phyloP scores from a whole-genome alignment of 176 grass and related monocot species.

The Tillandsia fasciculata region DNA sequence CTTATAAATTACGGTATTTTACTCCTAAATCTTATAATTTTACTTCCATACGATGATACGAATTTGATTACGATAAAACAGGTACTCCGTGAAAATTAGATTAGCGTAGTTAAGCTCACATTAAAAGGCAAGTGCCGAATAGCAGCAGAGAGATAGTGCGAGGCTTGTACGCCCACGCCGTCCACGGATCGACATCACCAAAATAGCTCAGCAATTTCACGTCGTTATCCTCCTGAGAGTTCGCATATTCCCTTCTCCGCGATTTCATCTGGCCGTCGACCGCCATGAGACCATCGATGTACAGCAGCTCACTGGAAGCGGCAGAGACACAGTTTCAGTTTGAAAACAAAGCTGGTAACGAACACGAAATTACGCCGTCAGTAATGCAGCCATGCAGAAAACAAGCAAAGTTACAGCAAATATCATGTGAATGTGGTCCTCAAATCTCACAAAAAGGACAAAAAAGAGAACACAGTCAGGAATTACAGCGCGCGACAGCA shows the following conservation, averaged over 20 bases:
- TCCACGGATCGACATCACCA: constrained; percentile 86
- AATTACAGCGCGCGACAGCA: too few species aligned
- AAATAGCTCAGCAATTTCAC: constrained; percentile 40
- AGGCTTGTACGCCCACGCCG: constrained; percentile 89
- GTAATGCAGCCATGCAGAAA: not conserved
- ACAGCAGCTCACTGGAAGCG: constrained; percentile 22
- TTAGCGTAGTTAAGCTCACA: constrained; percentile 35
- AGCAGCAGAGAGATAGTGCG: constrained; percentile 77
- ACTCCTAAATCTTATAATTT: too few species aligned
- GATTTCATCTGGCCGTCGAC: constrained; percentile 42
- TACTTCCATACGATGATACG: not conserved
- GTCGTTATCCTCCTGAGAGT: constrained; percentile 29
- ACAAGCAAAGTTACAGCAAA: too few species aligned
- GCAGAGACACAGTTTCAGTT: too few species aligned
- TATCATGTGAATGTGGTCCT: too few species aligned
- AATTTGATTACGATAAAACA: not conserved
- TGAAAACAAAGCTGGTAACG: constrained; percentile 5
- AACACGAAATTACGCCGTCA: not conserved
- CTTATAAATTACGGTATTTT: not conserved
- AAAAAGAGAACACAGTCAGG: too few species aligned
- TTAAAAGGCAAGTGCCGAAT: constrained; percentile 75
- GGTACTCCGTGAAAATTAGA: not conserved
- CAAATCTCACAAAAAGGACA: too few species aligned
- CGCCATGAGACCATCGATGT: constrained; percentile 33
- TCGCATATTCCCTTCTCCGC: constrained; percentile 27